Evolutionary conservation across 257 asterid genomes (phyloP).

Genomic region (Buddleja alternifolia): DNA sequence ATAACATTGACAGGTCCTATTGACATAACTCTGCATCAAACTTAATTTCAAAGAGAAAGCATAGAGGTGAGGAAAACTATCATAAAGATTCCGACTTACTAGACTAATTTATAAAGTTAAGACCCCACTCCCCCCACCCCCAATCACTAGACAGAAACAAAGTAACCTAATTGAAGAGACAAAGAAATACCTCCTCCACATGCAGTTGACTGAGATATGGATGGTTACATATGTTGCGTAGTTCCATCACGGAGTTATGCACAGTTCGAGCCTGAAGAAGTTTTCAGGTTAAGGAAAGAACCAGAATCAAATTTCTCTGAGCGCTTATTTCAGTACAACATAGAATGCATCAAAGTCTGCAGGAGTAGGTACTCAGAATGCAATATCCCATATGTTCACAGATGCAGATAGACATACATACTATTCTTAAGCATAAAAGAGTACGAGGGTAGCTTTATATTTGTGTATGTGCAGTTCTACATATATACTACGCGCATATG

Average conservation of each 20-base stretch:
- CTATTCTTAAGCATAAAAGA: too few species aligned
- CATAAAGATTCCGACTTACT: constrained; percentile 7
- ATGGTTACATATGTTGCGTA: constrained; percentile 97
- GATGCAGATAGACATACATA: too few species aligned
- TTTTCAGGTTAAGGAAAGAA: constrained; percentile 24
- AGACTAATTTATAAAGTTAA: constrained; percentile 16
- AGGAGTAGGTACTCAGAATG: background rate
- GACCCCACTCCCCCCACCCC: too few species aligned
- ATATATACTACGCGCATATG: constrained; percentile 8
- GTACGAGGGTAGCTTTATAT: background rate
- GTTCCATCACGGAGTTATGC: constrained; percentile 99
- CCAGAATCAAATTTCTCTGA: background rate
- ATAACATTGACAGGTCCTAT: constrained; percentile 1
- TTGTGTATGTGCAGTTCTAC: background rate
- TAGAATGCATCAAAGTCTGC: constrained; percentile 16
- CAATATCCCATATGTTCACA: background rate
- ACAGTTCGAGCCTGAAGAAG: constrained; percentile 81
- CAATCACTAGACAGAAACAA: constrained; percentile 3
- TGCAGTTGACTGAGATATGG: constrained; percentile 99
- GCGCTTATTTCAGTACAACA: background rate
- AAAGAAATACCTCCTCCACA: constrained; percentile 85
- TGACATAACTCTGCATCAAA: constrained; percentile 17
- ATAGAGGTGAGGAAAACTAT: background rate
- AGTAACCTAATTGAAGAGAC: constrained; percentile 18
- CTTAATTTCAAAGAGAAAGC: constrained; percentile 17